Base-by-base conservation (phyloP, 2,329 filamentous ascomycete species). In the Xylaria sp. region DNA sequence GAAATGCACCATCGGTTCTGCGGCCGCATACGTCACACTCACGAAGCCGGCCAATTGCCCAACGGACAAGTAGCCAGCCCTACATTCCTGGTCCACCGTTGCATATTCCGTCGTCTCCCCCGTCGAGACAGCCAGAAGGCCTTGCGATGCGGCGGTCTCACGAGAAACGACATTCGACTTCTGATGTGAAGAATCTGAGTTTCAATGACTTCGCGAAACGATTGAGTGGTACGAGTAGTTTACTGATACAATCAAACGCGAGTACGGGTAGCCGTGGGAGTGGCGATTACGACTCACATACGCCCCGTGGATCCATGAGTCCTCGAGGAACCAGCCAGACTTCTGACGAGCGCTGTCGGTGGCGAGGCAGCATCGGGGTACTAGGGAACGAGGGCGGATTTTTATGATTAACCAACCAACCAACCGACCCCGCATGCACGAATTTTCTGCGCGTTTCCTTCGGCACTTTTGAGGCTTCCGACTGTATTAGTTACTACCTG, bases 121-220 rank as follows among this genome's bases (percentile, higher is more conserved):
- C 55, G 10, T 70, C 15, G 2, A 81, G 76, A 55, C 73, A 74
- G 37, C 71, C 75, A 9, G 82, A 83, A 54, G 81, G 84, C 51
- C 72, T 72, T 32, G 73, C 72, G 41, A 74, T 76, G 63, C 76
- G 76, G 63, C 69, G 78, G 54, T 76, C 74, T 64, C 76, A 76
- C 57, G 84, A 87, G 63, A 86, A 87, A 72, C 84, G 86, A 39
- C 81, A 83, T 57, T 89, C 88, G 34, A 81, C 81, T 50, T 86
- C 85, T 12, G 88, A 85, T 76, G 80, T 81, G 56, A 90, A 89
- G 80, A 83, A 87, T 69, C 83, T 89, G 65, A 89, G 86, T 80
- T 89, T 90, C 72, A 86, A 84, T 73, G 88, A 91, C 63, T 88
- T 89, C 71, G 86, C 87, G 56, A 88, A 87, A 76, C 82, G 87